Conservation (phyloP, 345 rosid species). For the Clarkia xantiana region DNA sequence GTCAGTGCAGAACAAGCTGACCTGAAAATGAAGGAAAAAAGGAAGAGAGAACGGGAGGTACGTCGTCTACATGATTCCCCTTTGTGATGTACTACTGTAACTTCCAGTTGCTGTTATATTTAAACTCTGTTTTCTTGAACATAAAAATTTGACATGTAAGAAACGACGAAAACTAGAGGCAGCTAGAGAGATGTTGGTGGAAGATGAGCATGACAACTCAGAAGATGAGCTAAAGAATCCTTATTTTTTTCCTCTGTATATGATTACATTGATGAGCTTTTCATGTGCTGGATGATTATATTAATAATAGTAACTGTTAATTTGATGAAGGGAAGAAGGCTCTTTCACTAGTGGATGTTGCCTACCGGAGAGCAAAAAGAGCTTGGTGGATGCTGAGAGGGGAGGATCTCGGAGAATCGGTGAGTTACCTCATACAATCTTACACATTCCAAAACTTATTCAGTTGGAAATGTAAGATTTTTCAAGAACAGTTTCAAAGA, state of each 20-base stretch:
- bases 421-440: too few relatives aligned
- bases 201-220: too few relatives aligned
- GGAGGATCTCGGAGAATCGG: too few relatives aligned
- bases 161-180: constrained; percentile 88
- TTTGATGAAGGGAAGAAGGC: constrained; percentile 26
- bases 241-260: constrained; percentile 19
- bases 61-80: too few relatives aligned
- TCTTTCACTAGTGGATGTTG: constrained; percentile 56
- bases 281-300: neutral
- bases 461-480: too few relatives aligned
- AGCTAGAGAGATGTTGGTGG: constrained; percentile 89
- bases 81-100: too few relatives aligned
- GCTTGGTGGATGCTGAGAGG: constrained; percentile 67
- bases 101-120: too few relatives aligned
- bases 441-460: too few relatives aligned
- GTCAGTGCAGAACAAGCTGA: constrained; percentile 81
- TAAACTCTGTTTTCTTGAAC: constrained; percentile 17
- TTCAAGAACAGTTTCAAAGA: too few relatives aligned
- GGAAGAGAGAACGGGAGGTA: constrained; percentile 85
- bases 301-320: neutral
- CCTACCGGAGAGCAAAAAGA: constrained; percentile 78
- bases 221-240: constrained; percentile 31
- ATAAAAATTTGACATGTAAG: constrained; percentile 84
- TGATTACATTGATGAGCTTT: too few relatives aligned
- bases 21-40: constrained; percentile 79